A percentile compares a stretch with the other conserved stretches of the same genome.
Evolutionary conservation across 768 basidiomycete species (phyloP).

Genomic region (Rhizopogon vinicolor): DNA sequence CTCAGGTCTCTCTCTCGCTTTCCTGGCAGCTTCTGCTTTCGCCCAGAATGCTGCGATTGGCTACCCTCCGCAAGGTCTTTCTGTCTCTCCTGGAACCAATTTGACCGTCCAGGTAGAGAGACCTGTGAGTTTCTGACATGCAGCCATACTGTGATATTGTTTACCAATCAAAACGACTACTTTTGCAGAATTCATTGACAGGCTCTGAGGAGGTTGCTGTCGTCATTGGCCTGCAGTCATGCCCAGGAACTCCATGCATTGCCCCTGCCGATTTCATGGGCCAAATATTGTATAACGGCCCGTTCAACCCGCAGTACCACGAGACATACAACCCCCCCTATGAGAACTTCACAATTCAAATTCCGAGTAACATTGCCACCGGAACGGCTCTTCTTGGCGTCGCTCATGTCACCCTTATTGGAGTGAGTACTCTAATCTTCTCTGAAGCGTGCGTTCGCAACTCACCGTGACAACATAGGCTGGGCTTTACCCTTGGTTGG

Average conservation of each 20-base stretch:
- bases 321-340: slow-evolving; percentile 29
- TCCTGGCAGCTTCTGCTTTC: slow-evolving; percentile 30
- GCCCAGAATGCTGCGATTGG: slow-evolving; percentile 41
- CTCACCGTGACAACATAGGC: slow-evolving; percentile 22
- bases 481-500: slow-evolving; percentile 21
- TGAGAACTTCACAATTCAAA: slow-evolving; percentile 40
- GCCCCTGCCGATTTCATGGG: slow-evolving; percentile 31
- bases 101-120: slow-evolving; percentile 43
- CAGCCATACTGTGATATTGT: neutral
- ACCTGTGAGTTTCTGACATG: slow-evolving; percentile 33
- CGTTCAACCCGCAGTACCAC: slow-evolving; percentile 33
- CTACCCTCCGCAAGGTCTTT: slow-evolving; percentile 31
- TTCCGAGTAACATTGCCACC: slow-evolving; percentile 24
- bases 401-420: slow-evolving; percentile 33
- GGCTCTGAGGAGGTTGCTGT: slow-evolving; percentile 41
- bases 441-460: neutral
- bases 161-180: neutral
- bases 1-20: slow-evolving; percentile 4
- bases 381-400: slow-evolving; percentile 34
- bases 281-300: slow-evolving; percentile 42
- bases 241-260: slow-evolving; percentile 22
- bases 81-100: slow-evolving; percentile 31
- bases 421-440: slow-evolving; percentile 25
- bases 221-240: slow-evolving; percentile 40
- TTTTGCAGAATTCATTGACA: slow-evolving; percentile 29